Evolutionary conservation across 1,284 basidiomycete genomes (phyloP), one percentile per base, ranked within the genome.

Genomic region (Cryptococcus amylolentus): DNA sequence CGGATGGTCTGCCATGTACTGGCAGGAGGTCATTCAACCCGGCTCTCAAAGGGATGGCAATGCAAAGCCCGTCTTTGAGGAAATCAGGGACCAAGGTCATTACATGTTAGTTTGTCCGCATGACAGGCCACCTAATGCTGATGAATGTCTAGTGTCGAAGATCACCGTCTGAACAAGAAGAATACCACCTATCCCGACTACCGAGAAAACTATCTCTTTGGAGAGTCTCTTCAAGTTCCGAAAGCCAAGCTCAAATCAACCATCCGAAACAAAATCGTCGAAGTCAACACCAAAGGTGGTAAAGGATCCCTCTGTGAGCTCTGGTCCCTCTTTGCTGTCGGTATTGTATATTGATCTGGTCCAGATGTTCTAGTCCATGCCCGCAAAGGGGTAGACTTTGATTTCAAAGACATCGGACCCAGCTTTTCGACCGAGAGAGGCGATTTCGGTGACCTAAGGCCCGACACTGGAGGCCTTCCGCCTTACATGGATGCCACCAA

Each of bases 1-100:
- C 3, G 72, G 73, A 10, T 75, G 66, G 64, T 62, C 68, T 4
- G 69, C 67, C 4, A 57, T 61, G 10, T 73, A 65, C 67, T 73
- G 63, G 57, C 31, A 23, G n/a, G 18, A 48, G 39, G 26, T 37
- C 10, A 35, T 14, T 35, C 14, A 16, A 4, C 10, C 16, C 18
- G 18, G 20, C 16, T 31, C 31, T 16, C n/a, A 38, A 13, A 48
- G n/a, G 26, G 46, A 48, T 2, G 46, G 4, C 16, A 18, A 46
- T 9, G 27, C 20, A 23, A 55, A 65, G 10, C 54, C 61, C 4
- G 38, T 42, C 23, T 64, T 55, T 40, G 71, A 68, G 27, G 63
- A 68, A 44, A 59, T 57, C 39, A 56, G 56, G 18, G 72, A 73
- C 42, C 31, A 45, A 1, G 75, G 70, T 0, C 71, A 73, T 62